Conservation (phyloP, 495 filamentous ascomycete species). For the Hypoxylon rickii region DNA sequence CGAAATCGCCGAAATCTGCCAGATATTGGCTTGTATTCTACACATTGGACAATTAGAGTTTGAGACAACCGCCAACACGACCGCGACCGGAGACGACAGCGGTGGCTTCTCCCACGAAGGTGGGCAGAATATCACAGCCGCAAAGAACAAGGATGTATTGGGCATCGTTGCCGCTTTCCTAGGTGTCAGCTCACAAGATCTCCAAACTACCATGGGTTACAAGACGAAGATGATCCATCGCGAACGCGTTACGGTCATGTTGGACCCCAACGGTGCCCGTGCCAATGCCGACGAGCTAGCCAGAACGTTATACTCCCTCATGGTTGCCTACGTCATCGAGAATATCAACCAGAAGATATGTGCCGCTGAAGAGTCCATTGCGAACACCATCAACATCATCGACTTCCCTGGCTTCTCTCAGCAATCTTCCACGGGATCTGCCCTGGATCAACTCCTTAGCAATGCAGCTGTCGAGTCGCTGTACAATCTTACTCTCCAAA, state of each 20-base stretch:
- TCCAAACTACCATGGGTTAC: constrained; percentile 89
- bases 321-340: constrained; percentile 92
- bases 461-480: constrained; percentile 91
- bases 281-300: constrained; percentile 93
- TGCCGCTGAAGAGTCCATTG: constrained; percentile 83
- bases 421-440: constrained; percentile 76
- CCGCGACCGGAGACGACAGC: constrained; percentile 82
- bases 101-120: constrained; percentile 96
- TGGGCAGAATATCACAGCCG: constrained; percentile 78
- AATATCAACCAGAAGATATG: constrained; percentile 88
- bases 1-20: constrained; percentile 96
- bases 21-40: constrained; percentile 86
- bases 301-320: constrained; percentile 89
- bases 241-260: constrained; percentile 95
- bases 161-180: constrained; percentile 88
- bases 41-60: constrained; percentile 97
- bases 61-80: constrained; percentile 74
- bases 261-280: constrained; percentile 88
- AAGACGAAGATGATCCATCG: constrained; percentile 93
- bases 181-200: constrained; percentile 74
- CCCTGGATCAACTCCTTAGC: constrained; percentile 89
- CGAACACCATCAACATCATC: constrained; percentile 91
- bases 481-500: constrained; percentile 91
- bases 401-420: constrained; percentile 97
- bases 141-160: constrained; percentile 91